Base-by-base conservation (phyloP, 768 basidiomycete species). In the Porpolomopsis calyptriformis region DNA sequence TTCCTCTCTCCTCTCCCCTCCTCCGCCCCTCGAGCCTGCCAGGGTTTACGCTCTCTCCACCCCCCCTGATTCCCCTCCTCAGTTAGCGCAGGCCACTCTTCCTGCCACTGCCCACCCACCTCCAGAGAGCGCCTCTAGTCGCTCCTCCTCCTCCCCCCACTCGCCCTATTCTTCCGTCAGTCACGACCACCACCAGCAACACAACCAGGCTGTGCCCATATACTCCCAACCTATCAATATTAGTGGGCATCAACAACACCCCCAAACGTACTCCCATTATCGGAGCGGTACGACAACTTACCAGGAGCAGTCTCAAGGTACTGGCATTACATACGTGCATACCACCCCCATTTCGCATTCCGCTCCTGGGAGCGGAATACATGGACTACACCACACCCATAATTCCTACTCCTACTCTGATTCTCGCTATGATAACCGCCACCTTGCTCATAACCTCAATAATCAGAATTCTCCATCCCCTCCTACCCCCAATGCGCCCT, bases 41-140 rank as follows among this genome's bases (percentile, higher is more conserved):
- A 57, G 67, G 4, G 31, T 64, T 0, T 69, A 67, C 38, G 49
- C 48, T 33, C 60, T 65, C 40, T 61, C 62, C 2, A 64, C 72
- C 0, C 72, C 76, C 0, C 77, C 77, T 0, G 71, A 78, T 37
- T 76, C 78, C 0, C 76, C 78, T 0, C 78, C 77, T 0, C 64
- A 73, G 0, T 64, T 80, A 31, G 70, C 71, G 0, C 74, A 71
- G 12, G 76, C 78, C 0, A 73, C 71, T 0, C 60, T 73, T 0
- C 70, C 71, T 0, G 65, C 68, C 1, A 65, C 70, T 10, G 61
- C 64, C 9, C 64, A 69, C 35, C 45, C 38, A 0, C 47, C 60
- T 6, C 49, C 68, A 41, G 64, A 57, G 3, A 61, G 57, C 52
- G 60, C 58, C 41, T 66, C 67, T 6, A 63, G 64, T 48, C 67